Conservation (phyloP, 2,329 filamentous ascomycete genomes). For the Penicillium sp. region DNA sequence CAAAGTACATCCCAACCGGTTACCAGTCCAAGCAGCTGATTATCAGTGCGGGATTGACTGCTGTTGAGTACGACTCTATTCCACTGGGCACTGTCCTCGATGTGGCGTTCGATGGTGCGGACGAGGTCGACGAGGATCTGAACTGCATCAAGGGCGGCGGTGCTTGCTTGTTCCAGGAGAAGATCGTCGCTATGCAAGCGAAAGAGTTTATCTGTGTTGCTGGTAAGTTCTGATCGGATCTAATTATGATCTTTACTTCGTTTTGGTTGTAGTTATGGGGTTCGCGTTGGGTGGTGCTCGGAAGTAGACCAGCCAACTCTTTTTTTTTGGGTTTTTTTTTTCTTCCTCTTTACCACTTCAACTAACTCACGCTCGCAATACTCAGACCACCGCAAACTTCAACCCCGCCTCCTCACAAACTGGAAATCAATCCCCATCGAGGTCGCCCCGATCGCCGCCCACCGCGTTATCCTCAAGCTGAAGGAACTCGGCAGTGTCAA, state of each 20-base stretch:
- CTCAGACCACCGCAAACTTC: conserved; percentile 87
- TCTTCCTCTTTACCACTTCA: background rate
- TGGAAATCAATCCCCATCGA: conserved; percentile 93
- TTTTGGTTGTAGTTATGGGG: background rate
- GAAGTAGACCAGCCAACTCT: background rate
- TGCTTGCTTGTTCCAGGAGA: conserved; percentile 97
- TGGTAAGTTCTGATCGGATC: conserved; percentile 50
- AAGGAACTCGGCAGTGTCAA: conserved; percentile 68
- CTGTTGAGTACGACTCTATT: conserved; percentile 75
- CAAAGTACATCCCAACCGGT: conserved; percentile 89
- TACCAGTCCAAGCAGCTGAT: conserved; percentile 89
- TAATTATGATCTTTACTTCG: background rate
- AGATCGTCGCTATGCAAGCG: conserved; percentile 82
- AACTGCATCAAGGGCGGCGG: conserved; percentile 98
- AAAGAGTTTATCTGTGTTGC: conserved; percentile 86
- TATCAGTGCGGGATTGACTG: conserved; percentile 70
- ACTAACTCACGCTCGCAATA: background rate
- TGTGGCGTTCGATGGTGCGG: conserved; percentile 92
- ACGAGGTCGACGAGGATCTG: conserved; percentile 90
- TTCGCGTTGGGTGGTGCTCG: background rate
- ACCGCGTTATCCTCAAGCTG: conserved; percentile 72
- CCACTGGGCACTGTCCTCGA: conserved; percentile 68
- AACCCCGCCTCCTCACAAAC: conserved; percentile 66
- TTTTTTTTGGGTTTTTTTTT: background rate
- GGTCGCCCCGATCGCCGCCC: conserved; percentile 80